Percentiles rank a stretch among this genome's conserved stretches.
These are phyloP conservation scores for Suhomyces wounanorum DNA, from an alignment of 1,139 yeast species.

Conservation along the genomic window DNA sequence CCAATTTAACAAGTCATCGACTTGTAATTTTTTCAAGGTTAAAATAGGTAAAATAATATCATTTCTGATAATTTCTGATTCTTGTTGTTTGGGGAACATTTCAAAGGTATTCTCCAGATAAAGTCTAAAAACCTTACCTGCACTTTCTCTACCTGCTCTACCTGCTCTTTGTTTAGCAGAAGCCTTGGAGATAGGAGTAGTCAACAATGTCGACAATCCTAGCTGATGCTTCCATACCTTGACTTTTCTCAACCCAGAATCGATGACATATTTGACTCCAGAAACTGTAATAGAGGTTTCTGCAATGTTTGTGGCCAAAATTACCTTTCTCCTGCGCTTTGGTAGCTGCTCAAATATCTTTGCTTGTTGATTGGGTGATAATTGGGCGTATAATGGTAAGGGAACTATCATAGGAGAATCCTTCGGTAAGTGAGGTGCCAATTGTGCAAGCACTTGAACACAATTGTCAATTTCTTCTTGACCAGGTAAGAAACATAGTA, in stretches of 20 bases:
- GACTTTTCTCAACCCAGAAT: slow-evolving; percentile 88
- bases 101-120: slow-evolving; percentile 72
- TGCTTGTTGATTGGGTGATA: slow-evolving; percentile 82
- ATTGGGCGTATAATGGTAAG: slow-evolving; percentile 88
- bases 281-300: slow-evolving; percentile 96
- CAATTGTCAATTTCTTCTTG: slow-evolving; percentile 96
- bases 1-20: slow-evolving; percentile 82
- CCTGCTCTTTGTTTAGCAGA: slow-evolving; percentile 96
- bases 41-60: slow-evolving; percentile 84
- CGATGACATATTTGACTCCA: slow-evolving; percentile 93
- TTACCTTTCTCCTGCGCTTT: slow-evolving; percentile 70
- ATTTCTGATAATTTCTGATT: slow-evolving; percentile 87
- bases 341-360: slow-evolving; percentile 68
- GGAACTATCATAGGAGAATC: slow-evolving; percentile 78
- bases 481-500: slow-evolving; percentile 88
- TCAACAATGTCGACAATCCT: slow-evolving; percentile 85
- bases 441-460: slow-evolving; percentile 58
- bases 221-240: slow-evolving; percentile 93
- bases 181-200: slow-evolving; percentile 91
- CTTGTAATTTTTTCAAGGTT: slow-evolving; percentile 80
- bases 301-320: slow-evolving; percentile 92
- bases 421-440: slow-evolving; percentile 67
- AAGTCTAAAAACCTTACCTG: slow-evolving; percentile 84
- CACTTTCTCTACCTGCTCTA: slow-evolving; percentile 96
- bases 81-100: slow-evolving; percentile 73